Base-by-base conservation (phyloP, 2,329 filamentous ascomycete genomes). In the Dryadomyces sulphureus region DNA sequence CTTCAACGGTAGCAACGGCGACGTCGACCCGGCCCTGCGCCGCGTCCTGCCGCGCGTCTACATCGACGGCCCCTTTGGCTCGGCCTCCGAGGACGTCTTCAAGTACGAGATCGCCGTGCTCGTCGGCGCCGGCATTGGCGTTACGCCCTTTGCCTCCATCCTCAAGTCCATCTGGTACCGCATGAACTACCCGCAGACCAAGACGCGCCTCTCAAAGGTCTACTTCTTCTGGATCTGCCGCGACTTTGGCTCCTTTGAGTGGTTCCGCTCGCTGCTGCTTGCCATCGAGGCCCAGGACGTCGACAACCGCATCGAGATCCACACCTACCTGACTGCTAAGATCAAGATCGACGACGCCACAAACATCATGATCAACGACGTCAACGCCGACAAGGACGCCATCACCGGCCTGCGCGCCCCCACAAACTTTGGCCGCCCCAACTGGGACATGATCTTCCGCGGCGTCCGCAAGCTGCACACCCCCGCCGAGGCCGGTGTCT, bases 171-270 rank as follows among this genome's bases (percentile, higher is more conserved):
- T 93, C 64, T 93, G 86, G 86, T 93, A 92, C 68, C 78, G 85
- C 43, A 88, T 90, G 81, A 90, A 88, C 70, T 89, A 86, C 64
- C 82, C 83, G 3, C 80, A 85, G 60, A 77, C 81, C 62, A 83
- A 82, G 65, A 89, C 84, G 3, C 73, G 84, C 4, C 71, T 93
- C 38, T 74, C 80, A 57, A 93, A 92, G 63, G 84, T 93, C 21
- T 93, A 92, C 68, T 92, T 92, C 69, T 88, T 92, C 73, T 92
- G 86, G 86, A 80, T 92, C 51, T 90, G 85, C 69, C 75, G 85
- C 62, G 85, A 92, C 62, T 90, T 90, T 57, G 84, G 81, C 30
- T 87, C 82, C 0, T 89, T 92, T 56, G 85, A 92, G 68, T 93
- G 86, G 86, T 92, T 92, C 72, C 75, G 84, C 43, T 89, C 83